phyloP scores from a whole-genome alignment of 2,329 filamentous ascomycete genomes.

The Aureobasidium sp. region DNA sequence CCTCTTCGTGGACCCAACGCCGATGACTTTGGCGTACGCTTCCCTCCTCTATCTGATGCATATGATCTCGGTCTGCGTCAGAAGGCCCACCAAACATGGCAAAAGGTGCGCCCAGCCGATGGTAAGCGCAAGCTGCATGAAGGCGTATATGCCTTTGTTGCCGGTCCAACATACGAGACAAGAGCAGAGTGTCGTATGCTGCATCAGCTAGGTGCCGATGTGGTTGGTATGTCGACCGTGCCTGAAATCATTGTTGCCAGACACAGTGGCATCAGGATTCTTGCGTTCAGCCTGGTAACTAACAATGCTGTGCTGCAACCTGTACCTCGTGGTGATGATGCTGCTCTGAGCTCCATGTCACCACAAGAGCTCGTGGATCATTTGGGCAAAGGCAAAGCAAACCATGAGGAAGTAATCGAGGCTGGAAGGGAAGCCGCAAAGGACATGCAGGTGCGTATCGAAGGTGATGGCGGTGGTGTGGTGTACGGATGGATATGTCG shows the following conservation, averaged over 20 bases:
- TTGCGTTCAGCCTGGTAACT: conserved; percentile 59
- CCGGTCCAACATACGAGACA: conserved; percentile 57
- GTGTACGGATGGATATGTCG: background rate
- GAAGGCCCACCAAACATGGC: conserved; percentile 50
- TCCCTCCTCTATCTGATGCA: conserved; percentile 56
- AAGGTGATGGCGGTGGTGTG: background rate
- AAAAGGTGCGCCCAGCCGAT: conserved; percentile 37
- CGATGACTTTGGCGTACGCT: conserved; percentile 54
- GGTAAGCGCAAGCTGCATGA: conserved; percentile 49
- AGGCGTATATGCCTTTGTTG: conserved; percentile 58
- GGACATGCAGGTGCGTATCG: conserved; percentile 45
- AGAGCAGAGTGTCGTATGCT: conserved; percentile 58
- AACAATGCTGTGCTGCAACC: conserved; percentile 55
- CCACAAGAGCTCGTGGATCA: conserved; percentile 45
- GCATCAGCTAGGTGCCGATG: conserved; percentile 51
- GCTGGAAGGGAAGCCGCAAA: conserved; percentile 50
- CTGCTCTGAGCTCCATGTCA: conserved; percentile 42
- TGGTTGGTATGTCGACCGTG: conserved; percentile 64
- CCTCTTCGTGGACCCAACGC: conserved; percentile 55
- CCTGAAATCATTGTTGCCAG: conserved; percentile 60
- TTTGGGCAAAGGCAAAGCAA: conserved; percentile 51
- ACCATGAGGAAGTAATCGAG: conserved; percentile 58
- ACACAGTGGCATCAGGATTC: conserved; percentile 53
- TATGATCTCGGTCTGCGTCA: conserved; percentile 55
- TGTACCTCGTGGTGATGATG: conserved; percentile 50